Evolutionary conservation across 257 asterid species (phyloP).

Genomic region (Penstemon newberryi): DNA sequence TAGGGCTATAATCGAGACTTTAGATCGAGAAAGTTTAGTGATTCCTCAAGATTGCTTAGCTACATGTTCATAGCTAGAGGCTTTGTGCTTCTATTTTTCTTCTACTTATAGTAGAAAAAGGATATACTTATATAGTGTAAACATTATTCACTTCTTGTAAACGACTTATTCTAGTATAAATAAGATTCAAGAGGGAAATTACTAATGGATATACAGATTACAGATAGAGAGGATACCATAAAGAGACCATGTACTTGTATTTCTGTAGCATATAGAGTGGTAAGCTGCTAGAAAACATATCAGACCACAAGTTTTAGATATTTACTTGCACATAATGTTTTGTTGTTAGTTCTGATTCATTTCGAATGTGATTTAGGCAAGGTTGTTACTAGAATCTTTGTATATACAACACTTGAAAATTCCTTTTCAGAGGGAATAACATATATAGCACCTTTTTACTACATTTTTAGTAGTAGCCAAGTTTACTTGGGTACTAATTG

Average conservation of each 20-base stretch:
- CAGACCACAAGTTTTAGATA: conserved; percentile 10
- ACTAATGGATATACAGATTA: conserved; percentile 24
- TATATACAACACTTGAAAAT: neutral
- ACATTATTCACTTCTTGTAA: conserved; percentile 22
- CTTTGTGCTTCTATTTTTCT: conserved; percentile 21
- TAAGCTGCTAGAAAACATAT: neutral
- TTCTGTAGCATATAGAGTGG: conserved; percentile 16
- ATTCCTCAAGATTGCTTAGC: conserved; percentile 65
- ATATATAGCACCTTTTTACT: neutral
- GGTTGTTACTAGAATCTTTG: neutral
- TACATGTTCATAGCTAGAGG: conserved; percentile 55
- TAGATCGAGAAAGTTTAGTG: conserved; percentile 43
- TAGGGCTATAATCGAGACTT: conserved; percentile 53
- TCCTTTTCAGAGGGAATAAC: neutral
- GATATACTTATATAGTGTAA: conserved; percentile 26
- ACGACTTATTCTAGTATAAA: conserved; percentile 14
- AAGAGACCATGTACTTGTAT: conserved; percentile 20
- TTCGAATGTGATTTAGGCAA: neutral
- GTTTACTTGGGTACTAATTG: neutral
- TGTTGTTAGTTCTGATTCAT: no score
- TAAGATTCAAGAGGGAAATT: conserved; percentile 20
- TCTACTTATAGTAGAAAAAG: conserved; percentile 15
- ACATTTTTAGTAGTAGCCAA: neutral
- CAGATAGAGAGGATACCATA: conserved; percentile 16
- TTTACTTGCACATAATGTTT: neutral